These are phyloP conservation scores for Dryadomyces sulphureus DNA, from an alignment of 2,329 filamentous ascomycete species.

Conservation along the genomic window DNA sequence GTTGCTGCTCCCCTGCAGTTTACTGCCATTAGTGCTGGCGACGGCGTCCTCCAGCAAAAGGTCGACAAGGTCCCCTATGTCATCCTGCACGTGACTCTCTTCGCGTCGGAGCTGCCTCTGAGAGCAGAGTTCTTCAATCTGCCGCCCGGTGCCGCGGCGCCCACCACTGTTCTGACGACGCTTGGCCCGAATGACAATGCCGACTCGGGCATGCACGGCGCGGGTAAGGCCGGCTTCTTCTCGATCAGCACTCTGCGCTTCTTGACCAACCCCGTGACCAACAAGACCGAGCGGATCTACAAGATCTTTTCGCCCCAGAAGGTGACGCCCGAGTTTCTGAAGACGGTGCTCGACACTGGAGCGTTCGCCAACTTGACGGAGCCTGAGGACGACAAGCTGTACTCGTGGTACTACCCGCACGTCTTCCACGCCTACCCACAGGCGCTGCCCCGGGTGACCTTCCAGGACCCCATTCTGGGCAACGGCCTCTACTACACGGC, in stretches of 20 bases:
- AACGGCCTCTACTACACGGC: constrained; percentile 55
- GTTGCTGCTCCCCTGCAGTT: constrained; percentile 77
- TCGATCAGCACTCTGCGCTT: constrained; percentile 62
- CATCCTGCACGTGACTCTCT: constrained; percentile 75
- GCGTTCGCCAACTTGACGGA: constrained; percentile 27
- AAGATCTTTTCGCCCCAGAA: constrained; percentile 48
- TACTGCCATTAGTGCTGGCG: constrained; percentile 48
- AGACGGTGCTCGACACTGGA: constrained; percentile 31
- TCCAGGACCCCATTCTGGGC: constrained; percentile 63
- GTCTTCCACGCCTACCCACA: constrained; percentile 78
- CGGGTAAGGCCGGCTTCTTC: constrained; percentile 68
- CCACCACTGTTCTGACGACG: constrained; percentile 71
- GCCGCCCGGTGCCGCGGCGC: constrained; percentile 38
- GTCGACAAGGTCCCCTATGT: constrained; percentile 80
- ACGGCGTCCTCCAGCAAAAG: constrained; percentile 49
- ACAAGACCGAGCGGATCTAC: constrained; percentile 41
- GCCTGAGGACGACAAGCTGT: constrained; percentile 19
- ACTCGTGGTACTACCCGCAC: constrained; percentile 62
- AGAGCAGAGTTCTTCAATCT: constrained; percentile 60
- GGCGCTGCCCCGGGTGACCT: constrained; percentile 69
- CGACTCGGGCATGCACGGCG: constrained; percentile 36
- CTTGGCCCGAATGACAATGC: constrained; percentile 45
- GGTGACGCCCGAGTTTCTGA: constrained; percentile 38
- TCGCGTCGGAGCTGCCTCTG: constrained; percentile 64
- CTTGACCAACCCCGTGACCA: constrained; percentile 44